phyloP scores from a whole-genome alignment of 139 green algal species.

The Gonium pectorale region DNA sequence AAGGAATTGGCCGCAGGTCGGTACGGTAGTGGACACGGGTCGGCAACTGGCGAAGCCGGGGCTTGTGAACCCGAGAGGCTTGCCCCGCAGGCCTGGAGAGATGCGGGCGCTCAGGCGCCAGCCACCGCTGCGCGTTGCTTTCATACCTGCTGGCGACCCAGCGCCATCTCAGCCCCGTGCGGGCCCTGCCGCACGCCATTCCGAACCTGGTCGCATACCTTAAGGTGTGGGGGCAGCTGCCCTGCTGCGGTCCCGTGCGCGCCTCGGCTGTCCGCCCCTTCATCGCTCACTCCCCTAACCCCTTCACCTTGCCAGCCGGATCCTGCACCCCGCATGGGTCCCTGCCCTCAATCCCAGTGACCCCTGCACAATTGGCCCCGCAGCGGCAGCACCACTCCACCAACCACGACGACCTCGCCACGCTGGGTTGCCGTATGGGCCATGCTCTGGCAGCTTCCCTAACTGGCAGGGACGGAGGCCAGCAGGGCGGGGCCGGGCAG shows the following conservation, averaged over 20 bases:
- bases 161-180: background rate
- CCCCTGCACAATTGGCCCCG: too few relatives aligned
- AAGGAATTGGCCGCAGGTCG: constrained; percentile 4
- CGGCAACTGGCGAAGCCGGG: too few relatives aligned
- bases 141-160: constrained; percentile 31
- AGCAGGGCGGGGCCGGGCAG: too few relatives aligned
- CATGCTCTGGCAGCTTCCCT: background rate
- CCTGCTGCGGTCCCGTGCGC: too few relatives aligned
- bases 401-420: constrained; percentile 17
- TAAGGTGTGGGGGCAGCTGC: background rate
- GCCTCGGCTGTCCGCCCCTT: too few relatives aligned
- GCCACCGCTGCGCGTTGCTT: constrained; percentile 2
- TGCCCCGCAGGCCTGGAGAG: constrained; percentile 11
- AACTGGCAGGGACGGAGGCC: background rate
- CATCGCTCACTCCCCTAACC: too few relatives aligned
- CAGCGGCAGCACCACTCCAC: constrained; percentile 35
- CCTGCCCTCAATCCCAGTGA: too few relatives aligned
- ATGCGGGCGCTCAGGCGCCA: background rate
- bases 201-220: constrained; percentile 26
- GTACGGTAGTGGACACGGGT: too few relatives aligned
- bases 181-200: constrained; percentile 8
- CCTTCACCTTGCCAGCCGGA: too few relatives aligned
- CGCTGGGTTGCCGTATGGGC: constrained; percentile 13
- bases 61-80: too few relatives aligned
- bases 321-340: too few relatives aligned